Percentiles rank a stretch among this genome's conserved stretches.
These are phyloP conservation scores for Boletus rufocinnamomeus DNA, from an alignment of 768 basidiomycete genomes.

Conservation along the genomic window DNA sequence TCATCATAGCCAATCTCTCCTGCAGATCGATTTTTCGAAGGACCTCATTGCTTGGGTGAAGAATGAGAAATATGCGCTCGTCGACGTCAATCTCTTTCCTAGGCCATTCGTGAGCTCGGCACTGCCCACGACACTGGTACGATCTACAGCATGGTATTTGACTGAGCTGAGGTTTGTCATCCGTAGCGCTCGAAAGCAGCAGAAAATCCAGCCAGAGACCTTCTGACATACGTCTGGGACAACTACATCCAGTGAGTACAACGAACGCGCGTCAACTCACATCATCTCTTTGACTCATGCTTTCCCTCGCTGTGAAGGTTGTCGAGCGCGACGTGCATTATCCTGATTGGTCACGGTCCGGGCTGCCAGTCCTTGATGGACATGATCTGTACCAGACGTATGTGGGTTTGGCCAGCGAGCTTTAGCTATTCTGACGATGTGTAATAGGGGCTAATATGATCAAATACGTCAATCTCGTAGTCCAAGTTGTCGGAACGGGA, in stretches of 20 bases:
- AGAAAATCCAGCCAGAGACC: conserved; percentile 52
- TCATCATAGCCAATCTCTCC: conserved; percentile 2
- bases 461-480: conserved; percentile 64
- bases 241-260: conserved; percentile 86
- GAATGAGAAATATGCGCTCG: conserved; percentile 62
- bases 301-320: conserved; percentile 47
- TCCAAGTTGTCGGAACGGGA: conserved; percentile 76
- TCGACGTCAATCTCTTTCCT: conserved; percentile 86
- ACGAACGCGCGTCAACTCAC: not conserved
- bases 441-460: conserved; percentile 52
- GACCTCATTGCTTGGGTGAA: conserved; percentile 77
- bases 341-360: conserved; percentile 86
- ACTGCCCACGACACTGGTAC: conserved; percentile 36
- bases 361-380: conserved; percentile 78
- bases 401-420: conserved; percentile 18
- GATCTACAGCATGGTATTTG: conserved; percentile 2
- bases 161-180: not conserved
- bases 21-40: conserved; percentile 85
- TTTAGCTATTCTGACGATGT: not conserved
- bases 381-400: conserved; percentile 72
- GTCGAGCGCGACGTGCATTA: conserved; percentile 66
- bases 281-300: not conserved
- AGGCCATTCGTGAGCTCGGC: conserved; percentile 46
- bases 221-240: conserved; percentile 91
- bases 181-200: conserved; percentile 42